Percentiles rank a stretch among this genome's conserved stretches.
These are phyloP conservation scores for Colletotrichum echinochloae DNA, from an alignment of 2,329 filamentous ascomycete genomes.

Conservation along the genomic window DNA sequence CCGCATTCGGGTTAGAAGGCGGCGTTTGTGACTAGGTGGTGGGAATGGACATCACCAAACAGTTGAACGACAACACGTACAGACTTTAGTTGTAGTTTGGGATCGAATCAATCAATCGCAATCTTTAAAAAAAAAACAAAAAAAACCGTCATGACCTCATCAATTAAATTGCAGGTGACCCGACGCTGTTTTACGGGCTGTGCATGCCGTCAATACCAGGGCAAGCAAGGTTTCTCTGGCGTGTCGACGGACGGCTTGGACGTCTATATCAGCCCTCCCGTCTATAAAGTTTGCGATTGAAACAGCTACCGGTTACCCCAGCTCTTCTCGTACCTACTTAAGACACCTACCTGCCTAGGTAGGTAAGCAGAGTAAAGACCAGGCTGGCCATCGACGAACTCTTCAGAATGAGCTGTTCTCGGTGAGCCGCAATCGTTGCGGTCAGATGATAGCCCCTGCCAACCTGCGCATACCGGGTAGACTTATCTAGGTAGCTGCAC, in stretches of 20 bases:
- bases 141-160: not conserved
- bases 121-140: too few species aligned
- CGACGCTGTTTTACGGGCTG: not conserved
- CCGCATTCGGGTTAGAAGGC: conserved; percentile 14
- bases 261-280: conserved; percentile 1
- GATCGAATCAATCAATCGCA: conserved; percentile 9
- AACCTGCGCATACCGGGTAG: not conserved
- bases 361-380: not conserved
- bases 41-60: conserved; percentile 8
- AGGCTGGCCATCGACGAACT: not conserved
- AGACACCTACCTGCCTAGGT: too few species aligned
- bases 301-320: conserved; percentile 19
- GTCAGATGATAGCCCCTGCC: conserved; percentile 14
- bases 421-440: not conserved
- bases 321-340: not conserved
- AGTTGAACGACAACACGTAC: conserved; percentile 11
- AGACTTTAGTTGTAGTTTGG: conserved; percentile 13
- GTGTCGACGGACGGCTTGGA: too few species aligned
- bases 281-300: conserved; percentile 22
- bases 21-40: conserved; percentile 11
- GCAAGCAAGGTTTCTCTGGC: too few species aligned
- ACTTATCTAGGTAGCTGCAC: not conserved
- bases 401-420: conserved; percentile 3
- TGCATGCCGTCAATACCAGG: not conserved
- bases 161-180: not conserved